These are phyloP conservation scores for Leishmania turanica DNA, from an alignment of 208 protist genomes.

Conservation along the genomic window DNA sequence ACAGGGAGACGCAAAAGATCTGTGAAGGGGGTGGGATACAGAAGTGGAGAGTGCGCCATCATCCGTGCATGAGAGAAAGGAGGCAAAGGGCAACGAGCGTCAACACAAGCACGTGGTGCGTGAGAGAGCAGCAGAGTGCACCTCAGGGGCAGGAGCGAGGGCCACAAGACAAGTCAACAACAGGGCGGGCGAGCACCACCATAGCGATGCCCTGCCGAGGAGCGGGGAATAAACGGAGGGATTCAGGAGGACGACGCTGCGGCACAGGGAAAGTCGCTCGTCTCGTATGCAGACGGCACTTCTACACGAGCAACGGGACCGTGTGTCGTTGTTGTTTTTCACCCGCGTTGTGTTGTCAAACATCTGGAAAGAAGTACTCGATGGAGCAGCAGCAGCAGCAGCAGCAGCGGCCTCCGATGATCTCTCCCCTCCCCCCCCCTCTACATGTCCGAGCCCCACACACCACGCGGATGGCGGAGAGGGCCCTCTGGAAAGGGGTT, in stretches of 20 bases:
- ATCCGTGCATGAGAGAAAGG: not conserved
- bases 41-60: not conserved
- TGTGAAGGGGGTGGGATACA: not conserved
- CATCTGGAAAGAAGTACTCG: not conserved
- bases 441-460: not conserved
- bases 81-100: not conserved
- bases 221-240: not conserved
- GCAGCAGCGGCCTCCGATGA: not conserved
- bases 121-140: not conserved
- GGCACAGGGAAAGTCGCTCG: not conserved
- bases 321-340: not conserved
- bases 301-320: not conserved
- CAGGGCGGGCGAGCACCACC: not conserved
- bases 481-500: not conserved
- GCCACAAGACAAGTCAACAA: not conserved
- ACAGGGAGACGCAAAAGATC: not conserved
- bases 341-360: not conserved
- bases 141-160: not conserved
- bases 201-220: not conserved
- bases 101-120: not conserved
- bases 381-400: constrained; percentile 4
- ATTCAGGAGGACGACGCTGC: not conserved
- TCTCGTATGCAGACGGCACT: not conserved
- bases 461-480: not conserved
- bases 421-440: not conserved